A percentile compares a stretch with the other conserved stretches of the same genome.
These are phyloP conservation scores for Chenopodium album DNA, from an alignment of 148 eudicot species.

Conservation along the genomic window DNA sequence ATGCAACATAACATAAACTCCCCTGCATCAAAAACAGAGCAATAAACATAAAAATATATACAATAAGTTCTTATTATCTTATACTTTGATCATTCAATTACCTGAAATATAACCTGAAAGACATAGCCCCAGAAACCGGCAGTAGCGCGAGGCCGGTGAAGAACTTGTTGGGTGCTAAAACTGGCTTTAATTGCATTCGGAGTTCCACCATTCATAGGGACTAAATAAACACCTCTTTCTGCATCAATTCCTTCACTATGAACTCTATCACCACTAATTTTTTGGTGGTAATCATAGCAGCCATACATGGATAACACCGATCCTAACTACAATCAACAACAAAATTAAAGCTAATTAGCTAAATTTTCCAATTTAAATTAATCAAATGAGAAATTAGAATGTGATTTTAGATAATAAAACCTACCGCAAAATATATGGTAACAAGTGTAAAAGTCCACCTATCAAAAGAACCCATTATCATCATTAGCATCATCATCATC, in stretches of 20 bases:
- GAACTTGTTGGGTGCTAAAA: slow-evolving; percentile 28
- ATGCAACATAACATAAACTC: neutral
- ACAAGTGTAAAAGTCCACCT: slow-evolving; percentile 92
- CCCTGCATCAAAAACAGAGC: slow-evolving; percentile 24
- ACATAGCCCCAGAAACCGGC: slow-evolving; percentile 80
- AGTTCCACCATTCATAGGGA: slow-evolving; percentile 17
- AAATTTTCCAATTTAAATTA: neutral
- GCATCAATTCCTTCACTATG: slow-evolving; percentile 41
- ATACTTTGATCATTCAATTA: slow-evolving; percentile 9
- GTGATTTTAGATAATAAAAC: slow-evolving; percentile 13
- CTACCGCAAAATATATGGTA: slow-evolving; percentile 87
- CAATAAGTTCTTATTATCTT: too few species aligned
- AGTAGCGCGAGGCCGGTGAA: slow-evolving; percentile 32
- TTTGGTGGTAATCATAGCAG: slow-evolving; percentile 58
- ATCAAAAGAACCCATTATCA: slow-evolving; percentile 17
- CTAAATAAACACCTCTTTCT: slow-evolving; percentile 43
- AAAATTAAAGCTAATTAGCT: slow-evolving; percentile 6
- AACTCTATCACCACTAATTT: slow-evolving; percentile 39
- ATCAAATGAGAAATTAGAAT: neutral
- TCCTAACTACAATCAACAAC: slow-evolving; percentile 52
- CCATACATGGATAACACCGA: slow-evolving; percentile 73
- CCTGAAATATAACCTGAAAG: slow-evolving; percentile 83
- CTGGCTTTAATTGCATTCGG: slow-evolving; percentile 28
- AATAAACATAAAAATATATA: too few species aligned
- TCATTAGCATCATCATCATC: neutral